Conservation (phyloP, 306 rosid genomes). For the Lotus japonicus region DNA sequence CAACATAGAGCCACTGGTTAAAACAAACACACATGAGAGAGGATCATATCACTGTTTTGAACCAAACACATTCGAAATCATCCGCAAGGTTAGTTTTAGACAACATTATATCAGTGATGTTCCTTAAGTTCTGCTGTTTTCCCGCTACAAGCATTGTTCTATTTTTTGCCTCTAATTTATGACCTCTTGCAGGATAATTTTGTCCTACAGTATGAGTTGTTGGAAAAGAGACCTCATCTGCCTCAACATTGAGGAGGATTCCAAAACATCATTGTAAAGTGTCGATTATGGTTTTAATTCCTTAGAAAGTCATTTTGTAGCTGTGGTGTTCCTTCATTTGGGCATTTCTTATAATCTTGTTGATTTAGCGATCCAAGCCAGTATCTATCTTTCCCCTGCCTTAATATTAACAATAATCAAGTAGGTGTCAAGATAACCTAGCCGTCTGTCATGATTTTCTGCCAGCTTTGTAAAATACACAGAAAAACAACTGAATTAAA, state of each 20-base stretch:
- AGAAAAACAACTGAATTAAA: slow-evolving; percentile 1
- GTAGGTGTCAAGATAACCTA: slow-evolving; percentile 14
- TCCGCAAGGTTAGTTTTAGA: slow-evolving; percentile 67
- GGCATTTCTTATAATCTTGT: too few species aligned
- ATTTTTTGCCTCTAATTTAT: neutral
- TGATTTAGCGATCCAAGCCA: slow-evolving; percentile 11
- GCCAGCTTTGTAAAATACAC: neutral
- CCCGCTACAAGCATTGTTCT: neutral
- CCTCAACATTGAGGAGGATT: slow-evolving; percentile 54
- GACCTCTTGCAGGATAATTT: slow-evolving; percentile 74
- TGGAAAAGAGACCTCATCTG: slow-evolving; percentile 76
- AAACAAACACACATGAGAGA: slow-evolving; percentile 69
- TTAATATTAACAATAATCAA: neutral
- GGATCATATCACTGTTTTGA: slow-evolving; percentile 90
- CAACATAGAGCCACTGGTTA: slow-evolving; percentile 75
- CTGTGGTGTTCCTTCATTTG: slow-evolving; percentile 21
- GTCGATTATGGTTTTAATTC: slow-evolving; percentile 20
- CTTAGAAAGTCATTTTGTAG: slow-evolving; percentile 36
- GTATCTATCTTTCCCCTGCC: neutral
- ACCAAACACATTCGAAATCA: slow-evolving; percentile 69
- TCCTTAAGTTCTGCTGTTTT: neutral
- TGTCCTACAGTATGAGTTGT: slow-evolving; percentile 59
- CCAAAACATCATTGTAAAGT: slow-evolving; percentile 43
- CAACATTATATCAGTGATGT: neutral
- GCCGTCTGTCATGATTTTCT: slow-evolving; percentile 18